Conservation (phyloP, 306 rosid genomes). For the Ormosia semicastrata region DNA sequence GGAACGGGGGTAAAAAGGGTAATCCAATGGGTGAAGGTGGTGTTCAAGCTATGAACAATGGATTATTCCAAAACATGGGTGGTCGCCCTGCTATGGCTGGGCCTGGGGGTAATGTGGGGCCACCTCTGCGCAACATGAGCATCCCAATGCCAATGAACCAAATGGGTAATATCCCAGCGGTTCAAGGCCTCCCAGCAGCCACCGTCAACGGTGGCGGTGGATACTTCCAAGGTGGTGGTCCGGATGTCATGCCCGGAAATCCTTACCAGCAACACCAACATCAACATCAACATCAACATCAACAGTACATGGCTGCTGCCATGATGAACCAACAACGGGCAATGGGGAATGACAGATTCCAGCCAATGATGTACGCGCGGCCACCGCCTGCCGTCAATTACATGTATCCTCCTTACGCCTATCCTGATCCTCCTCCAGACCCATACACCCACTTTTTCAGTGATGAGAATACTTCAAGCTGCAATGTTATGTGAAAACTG, state of each 20-base stretch:
- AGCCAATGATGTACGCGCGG: slow-evolving; percentile 80
- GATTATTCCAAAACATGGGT: slow-evolving; percentile 38
- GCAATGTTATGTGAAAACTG: slow-evolving; percentile 81
- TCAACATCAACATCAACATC: slow-evolving; percentile 52
- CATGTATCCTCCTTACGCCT: slow-evolving; percentile 46
- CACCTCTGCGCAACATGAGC: slow-evolving; percentile 43
- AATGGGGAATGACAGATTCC: slow-evolving; percentile 70
- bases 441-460: slow-evolving; percentile 68
- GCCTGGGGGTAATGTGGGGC: slow-evolving; percentile 45
- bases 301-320: slow-evolving; percentile 58
- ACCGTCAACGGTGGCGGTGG: slow-evolving; percentile 48
- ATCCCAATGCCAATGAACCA: slow-evolving; percentile 45
- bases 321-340: slow-evolving; percentile 76
- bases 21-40: slow-evolving; percentile 40
- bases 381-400: slow-evolving; percentile 62
- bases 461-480: slow-evolving; percentile 85
- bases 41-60: slow-evolving; percentile 40
- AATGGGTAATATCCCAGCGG: slow-evolving; percentile 60
- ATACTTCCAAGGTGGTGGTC: slow-evolving; percentile 50
- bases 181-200: slow-evolving; percentile 73
- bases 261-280: slow-evolving; percentile 58
- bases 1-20: slow-evolving; percentile 36
- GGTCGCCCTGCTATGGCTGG: slow-evolving; percentile 49
- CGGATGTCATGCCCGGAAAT: slow-evolving; percentile 54
- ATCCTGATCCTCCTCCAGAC: slow-evolving; percentile 55